phyloP scores from a whole-genome alignment of 2,329 filamentous ascomycete species.

The Claviceps spartinae region DNA sequence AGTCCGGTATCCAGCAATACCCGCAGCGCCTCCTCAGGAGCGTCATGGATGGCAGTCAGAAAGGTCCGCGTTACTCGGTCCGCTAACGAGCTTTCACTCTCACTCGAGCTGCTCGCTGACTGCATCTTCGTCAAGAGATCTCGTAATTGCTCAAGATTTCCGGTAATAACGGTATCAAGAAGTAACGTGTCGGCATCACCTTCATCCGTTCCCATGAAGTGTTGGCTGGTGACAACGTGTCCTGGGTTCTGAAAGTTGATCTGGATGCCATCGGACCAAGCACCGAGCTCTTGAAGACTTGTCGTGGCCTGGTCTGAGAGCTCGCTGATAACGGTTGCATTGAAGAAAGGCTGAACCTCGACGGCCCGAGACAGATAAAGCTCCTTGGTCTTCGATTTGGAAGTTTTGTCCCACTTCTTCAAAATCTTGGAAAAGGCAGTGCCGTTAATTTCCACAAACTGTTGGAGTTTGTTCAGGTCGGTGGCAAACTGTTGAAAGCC shows the following conservation, averaged over 20 bases:
- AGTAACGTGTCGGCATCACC: slow-evolving; percentile 81
- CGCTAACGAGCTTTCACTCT: slow-evolving; percentile 41
- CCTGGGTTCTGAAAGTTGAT: slow-evolving; percentile 61
- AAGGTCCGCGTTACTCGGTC: slow-evolving; percentile 85
- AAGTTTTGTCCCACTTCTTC: slow-evolving; percentile 99
- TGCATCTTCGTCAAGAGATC: slow-evolving; percentile 70
- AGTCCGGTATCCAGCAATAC: slow-evolving; percentile 67
- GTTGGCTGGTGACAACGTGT: slow-evolving; percentile 52
- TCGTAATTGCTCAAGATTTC: slow-evolving; percentile 62
- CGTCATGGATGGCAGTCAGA: slow-evolving; percentile 77
- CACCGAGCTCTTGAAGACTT: slow-evolving; percentile 85
- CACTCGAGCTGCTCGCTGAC: slow-evolving; percentile 37
- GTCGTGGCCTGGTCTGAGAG: slow-evolving; percentile 94
- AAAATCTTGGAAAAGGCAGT: slow-evolving; percentile 97
- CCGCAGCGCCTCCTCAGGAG: slow-evolving; percentile 60
- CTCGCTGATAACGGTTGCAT: slow-evolving; percentile 90
- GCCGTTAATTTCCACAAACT: slow-evolving; percentile 97
- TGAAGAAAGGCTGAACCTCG: slow-evolving; percentile 96
- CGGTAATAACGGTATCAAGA: slow-evolving; percentile 71
- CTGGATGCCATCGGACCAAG: slow-evolving; percentile 93
- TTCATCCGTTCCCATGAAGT: slow-evolving; percentile 63
- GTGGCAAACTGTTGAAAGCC: slow-evolving; percentile 95
- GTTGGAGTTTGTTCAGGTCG: slow-evolving; percentile 92
- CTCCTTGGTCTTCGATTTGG: slow-evolving; percentile 97
- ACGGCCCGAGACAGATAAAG: slow-evolving; percentile 91